phyloP scores from a whole-genome alignment of 179 eudicot species.

The Patellifolia procumbens region DNA sequence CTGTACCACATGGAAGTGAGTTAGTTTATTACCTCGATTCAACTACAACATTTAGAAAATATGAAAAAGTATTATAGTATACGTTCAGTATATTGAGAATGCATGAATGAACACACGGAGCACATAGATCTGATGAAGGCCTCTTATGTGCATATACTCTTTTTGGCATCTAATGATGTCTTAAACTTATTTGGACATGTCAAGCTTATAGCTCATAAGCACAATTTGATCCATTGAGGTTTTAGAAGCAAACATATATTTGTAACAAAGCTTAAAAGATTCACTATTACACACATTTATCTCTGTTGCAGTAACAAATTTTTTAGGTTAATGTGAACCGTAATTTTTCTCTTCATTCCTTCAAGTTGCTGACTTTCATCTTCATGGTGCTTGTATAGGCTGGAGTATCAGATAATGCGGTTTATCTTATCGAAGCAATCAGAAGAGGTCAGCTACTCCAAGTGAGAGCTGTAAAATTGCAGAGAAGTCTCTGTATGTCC shows the following conservation, averaged over 20 bases:
- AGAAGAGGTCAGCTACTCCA: constrained; percentile 20
- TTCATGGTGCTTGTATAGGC: constrained; percentile 17
- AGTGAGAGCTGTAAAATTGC: constrained; percentile 22
- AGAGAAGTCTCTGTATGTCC: constrained; percentile 25
- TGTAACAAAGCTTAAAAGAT: neutral
- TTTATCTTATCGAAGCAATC: constrained; percentile 12
- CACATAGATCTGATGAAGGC: too few relatives aligned
- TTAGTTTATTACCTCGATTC: too few relatives aligned
- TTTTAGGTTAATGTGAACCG: too few relatives aligned
- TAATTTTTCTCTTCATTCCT: neutral
- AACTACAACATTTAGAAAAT: too few relatives aligned
- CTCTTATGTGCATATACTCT: too few relatives aligned
- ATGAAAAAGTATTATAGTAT: too few relatives aligned
- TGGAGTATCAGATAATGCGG: constrained; percentile 14
- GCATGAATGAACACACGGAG: too few relatives aligned
- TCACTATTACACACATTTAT: neutral
- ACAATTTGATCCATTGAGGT: neutral
- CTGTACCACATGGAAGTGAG: too few relatives aligned
- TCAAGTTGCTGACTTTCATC: constrained; percentile 5
- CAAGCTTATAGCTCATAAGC: neutral
- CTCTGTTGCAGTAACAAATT: neutral
- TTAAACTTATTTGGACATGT: neutral
- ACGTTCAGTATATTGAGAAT: too few relatives aligned
- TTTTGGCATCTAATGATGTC: too few relatives aligned
- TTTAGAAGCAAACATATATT: neutral